Conservation (phyloP, 352 stramenopile genomes). For the Plasmopara halstedii region DNA sequence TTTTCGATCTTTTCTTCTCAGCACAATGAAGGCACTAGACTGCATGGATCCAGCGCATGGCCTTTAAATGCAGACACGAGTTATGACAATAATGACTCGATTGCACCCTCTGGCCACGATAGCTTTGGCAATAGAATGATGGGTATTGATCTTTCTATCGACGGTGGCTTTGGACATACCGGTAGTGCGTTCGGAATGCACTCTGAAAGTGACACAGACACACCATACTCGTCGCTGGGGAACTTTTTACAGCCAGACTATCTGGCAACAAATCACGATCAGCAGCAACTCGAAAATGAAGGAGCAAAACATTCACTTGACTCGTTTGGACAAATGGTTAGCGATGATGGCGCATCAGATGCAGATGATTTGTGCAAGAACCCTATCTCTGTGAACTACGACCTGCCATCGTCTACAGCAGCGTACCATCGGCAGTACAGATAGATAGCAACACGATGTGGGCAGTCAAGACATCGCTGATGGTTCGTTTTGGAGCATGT, state of each 20-base stretch:
- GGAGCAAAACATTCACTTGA: constrained; percentile 37
- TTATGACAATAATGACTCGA: constrained; percentile 15
- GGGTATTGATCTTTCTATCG: constrained; percentile 32
- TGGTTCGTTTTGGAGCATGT: background rate
- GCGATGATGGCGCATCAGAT: constrained; percentile 20
- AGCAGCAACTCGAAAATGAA: constrained; percentile 15
- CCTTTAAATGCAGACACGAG: constrained; percentile 12
- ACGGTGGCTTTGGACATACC: constrained; percentile 21
- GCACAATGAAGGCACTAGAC: constrained; percentile 10
- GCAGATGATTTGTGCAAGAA: constrained; percentile 20
- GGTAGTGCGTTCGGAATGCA: constrained; percentile 30
- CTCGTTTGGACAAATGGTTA: constrained; percentile 35
- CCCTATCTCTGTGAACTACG: constrained; percentile 21
- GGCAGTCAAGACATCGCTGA: constrained; percentile 5
- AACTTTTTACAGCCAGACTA: constrained; percentile 61
- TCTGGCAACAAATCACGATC: constrained; percentile 28
- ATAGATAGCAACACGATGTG: constrained; percentile 18
- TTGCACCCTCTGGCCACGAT: constrained; percentile 13
- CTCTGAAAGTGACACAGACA: constrained; percentile 10
- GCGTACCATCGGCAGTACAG: constrained; percentile 36
- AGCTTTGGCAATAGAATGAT: constrained; percentile 47
- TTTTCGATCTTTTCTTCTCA: constrained; percentile 54
- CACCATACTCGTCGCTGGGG: constrained; percentile 45
- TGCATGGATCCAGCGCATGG: constrained; percentile 30
- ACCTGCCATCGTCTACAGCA: constrained; percentile 29